Conservation (phyloP, 2,329 filamentous ascomycete genomes). For the Botrytis porri region DNA sequence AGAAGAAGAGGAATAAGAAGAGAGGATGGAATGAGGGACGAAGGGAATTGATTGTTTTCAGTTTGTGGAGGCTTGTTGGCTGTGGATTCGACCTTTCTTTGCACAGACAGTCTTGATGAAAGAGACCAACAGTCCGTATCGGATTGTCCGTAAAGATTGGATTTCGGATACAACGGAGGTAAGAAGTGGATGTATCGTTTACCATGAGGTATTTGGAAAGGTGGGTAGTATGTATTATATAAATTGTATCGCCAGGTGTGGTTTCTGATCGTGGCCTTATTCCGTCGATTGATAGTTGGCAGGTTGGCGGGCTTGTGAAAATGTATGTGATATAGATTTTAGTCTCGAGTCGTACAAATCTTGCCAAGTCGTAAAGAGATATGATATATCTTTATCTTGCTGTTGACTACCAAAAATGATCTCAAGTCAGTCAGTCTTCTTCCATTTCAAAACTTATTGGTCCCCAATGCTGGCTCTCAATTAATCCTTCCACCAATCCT, state of each 20-base stretch:
- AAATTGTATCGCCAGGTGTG: not conserved
- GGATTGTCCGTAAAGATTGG: not conserved
- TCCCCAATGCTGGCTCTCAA: not conserved
- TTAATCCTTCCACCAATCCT: not conserved
- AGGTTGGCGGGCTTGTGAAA: not conserved
- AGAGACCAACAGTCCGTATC: not conserved
- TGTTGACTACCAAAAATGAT: not conserved
- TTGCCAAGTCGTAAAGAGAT: not conserved
- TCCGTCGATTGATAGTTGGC: not conserved
- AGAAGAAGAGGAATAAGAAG: not conserved
- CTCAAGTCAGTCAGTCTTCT: not conserved
- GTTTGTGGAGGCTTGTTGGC: not conserved
- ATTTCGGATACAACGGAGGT: slow-evolving; percentile 3
- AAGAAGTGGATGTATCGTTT: not conserved
- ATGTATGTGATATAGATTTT: not conserved
- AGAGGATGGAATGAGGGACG: not conserved
- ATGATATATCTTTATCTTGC: not conserved
- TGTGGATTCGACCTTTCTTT: slow-evolving; percentile 1
- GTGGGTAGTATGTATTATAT: not conserved
- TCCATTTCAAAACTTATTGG: not conserved
- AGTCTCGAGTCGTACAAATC: not conserved
- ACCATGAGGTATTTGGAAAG: not conserved
- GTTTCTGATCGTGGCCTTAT: not conserved
- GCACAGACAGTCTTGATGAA: not conserved
- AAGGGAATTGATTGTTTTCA: not conserved